Evolutionary conservation across 192 early-diverging fungal genomes (phyloP).

Genomic region (Funneliformis mosseae): DNA sequence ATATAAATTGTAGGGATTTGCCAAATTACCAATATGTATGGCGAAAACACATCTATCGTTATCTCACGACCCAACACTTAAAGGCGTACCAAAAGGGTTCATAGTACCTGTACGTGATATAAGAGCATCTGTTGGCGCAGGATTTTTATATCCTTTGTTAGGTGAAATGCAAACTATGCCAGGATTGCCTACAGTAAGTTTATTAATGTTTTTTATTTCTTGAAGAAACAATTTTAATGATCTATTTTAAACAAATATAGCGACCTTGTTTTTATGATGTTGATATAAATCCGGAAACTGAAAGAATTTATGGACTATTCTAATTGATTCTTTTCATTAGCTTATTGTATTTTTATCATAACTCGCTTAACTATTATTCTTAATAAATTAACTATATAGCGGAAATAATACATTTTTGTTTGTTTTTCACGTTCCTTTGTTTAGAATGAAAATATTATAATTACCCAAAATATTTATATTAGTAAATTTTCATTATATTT

Average conservation of each 20-base stretch:
- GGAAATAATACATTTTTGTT: no score
- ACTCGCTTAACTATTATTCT: no score
- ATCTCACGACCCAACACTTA: constrained; percentile 89
- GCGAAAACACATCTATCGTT: constrained; percentile 97
- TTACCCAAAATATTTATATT: no score
- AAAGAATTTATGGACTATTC: constrained; percentile 21
- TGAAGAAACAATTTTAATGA: not conserved
- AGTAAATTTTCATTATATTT: no score
- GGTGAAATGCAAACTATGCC: constrained; percentile 99
- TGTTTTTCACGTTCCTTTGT: no score
- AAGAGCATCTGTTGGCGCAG: constrained; percentile 92
- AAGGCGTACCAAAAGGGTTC: constrained; percentile 92
- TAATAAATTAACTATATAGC: no score
- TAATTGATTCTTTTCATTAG: not conserved
- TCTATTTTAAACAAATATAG: constrained; percentile 24
- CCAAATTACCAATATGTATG: constrained; percentile 94
- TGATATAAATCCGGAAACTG: constrained; percentile 14
- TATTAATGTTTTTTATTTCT: not conserved
- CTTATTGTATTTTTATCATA: not conserved
- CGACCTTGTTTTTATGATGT: constrained; percentile 28
- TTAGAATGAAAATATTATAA: no score
- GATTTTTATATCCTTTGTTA: constrained; percentile 95
- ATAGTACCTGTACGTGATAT: constrained; percentile 93
- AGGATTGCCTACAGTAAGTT: constrained; percentile 79
- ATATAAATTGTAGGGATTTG: constrained; percentile 67